Evolutionary conservation across 108 stramenopile species (phyloP), one percentile per base, ranked within the genome.

Genomic region (Pseudonitzschia multistriata): DNA sequence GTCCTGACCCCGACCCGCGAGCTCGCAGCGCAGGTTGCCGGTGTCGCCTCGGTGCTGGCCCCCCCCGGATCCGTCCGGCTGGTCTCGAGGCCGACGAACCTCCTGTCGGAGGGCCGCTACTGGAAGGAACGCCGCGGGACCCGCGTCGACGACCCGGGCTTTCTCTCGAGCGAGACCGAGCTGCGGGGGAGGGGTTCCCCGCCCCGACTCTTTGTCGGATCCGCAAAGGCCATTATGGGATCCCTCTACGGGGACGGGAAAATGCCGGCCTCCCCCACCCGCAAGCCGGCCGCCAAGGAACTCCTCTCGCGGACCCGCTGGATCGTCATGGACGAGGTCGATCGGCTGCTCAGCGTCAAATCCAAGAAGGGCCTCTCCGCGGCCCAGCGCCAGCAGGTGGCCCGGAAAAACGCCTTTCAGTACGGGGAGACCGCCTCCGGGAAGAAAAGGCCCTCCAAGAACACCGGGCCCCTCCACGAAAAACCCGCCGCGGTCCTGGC

Each of bases 1-100:
- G 82, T 98, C 72, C 47, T 97, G 55, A 90, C 93, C 10, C 98
- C 98, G 37, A 97, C 96, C 11, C 73, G 96, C 29, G 98, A 98
- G 72, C 74, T 98, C 59, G 98, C 96, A 2, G 84, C 93, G 14
- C 98, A 98, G 80, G 90, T 96, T 5, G 91, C 91, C 1, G 90
- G 91, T 42, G 77, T 92, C 56, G 94, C 94, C 15, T 68, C 81
- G 0, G 85, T 79, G 13, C 74, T 95, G 68, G 89, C 91, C n/a
- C 94, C 94, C 29, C 86, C 85, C n/a, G 94, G 94, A 8, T 86
- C 81, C 59, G 94, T 95, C 6, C 85, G 85, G 30, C 65, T 95
- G 29, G 73, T 95, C n/a, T 76, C 88, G 0, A 72, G 74, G 64
- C 89, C 94, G 3, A 88, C 82, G 56, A 80, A 92, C 73, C 74